These are phyloP conservation scores for Hypoxylon cercidicola DNA, from an alignment of 495 filamentous ascomycete genomes.

Conservation along the genomic window DNA sequence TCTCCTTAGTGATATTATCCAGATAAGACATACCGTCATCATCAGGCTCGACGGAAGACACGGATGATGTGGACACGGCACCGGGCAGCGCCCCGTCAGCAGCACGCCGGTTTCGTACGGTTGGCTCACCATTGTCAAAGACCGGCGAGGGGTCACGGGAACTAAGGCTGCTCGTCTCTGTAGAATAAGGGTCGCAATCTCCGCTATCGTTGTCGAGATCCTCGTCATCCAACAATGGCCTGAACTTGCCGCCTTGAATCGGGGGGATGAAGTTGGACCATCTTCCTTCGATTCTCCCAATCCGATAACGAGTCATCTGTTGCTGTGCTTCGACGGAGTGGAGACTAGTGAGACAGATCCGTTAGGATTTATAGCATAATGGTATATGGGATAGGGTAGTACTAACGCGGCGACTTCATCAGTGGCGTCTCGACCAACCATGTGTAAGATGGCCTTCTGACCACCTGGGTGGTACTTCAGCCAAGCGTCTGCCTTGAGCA, in stretches of 20 bases:
- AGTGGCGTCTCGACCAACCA: conserved; percentile 96
- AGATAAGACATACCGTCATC: conserved; percentile 71
- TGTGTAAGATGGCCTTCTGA: conserved; percentile 90
- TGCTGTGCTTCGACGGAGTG: conserved; percentile 82
- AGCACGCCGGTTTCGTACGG: conserved; percentile 43
- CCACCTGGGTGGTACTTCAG: conserved; percentile 91
- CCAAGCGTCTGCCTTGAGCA: conserved; percentile 89
- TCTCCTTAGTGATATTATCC: conserved; percentile 77
- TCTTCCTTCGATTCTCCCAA: conserved; percentile 81
- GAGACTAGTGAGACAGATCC: conserved; percentile 64
- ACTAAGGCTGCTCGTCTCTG: conserved; percentile 52
- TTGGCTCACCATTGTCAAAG: conserved; percentile 65
- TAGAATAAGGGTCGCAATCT: conserved; percentile 46
- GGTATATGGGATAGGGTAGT: conserved; percentile 6
- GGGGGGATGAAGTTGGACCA: conserved; percentile 94
- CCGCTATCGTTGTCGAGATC: conserved; percentile 54
- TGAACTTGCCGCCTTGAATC: conserved; percentile 90
- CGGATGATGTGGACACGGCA: conserved; percentile 53
- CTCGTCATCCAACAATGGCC: conserved; percentile 60
- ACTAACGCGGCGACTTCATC: conserved; percentile 93
- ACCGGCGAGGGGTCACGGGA: conserved; percentile 69
- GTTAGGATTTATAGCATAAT: conserved; percentile 1
- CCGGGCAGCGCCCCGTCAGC: conserved; percentile 29
- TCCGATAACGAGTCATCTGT: conserved; percentile 83
- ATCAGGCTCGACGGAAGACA: conserved; percentile 50